phyloP scores from a whole-genome alignment of 441 rosid species.

The Eutrema salsugineum region DNA sequence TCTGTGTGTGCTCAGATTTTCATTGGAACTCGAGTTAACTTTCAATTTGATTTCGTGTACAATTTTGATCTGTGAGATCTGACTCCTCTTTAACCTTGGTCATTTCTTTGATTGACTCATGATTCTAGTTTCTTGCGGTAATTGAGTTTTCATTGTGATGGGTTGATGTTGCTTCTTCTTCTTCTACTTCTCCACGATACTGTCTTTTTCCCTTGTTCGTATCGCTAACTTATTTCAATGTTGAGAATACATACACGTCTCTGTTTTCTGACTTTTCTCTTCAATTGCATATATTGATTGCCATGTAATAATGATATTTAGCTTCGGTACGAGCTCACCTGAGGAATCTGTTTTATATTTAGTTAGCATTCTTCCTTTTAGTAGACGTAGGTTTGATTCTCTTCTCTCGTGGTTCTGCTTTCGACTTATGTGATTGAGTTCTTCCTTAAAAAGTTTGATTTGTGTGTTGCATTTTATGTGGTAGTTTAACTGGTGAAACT shows the following conservation, averaged over 20 bases:
- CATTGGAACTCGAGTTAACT: background rate
- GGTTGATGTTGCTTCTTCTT: slow-evolving; percentile 16
- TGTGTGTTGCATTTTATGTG: background rate
- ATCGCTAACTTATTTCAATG: slow-evolving; percentile 2
- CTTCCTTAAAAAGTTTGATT: background rate
- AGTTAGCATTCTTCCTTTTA: background rate
- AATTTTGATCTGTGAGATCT: background rate
- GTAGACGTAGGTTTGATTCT: background rate
- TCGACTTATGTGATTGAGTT: background rate
- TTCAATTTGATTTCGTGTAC: background rate
- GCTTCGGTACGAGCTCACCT: background rate
- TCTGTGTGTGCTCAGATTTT: background rate
- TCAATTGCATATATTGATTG: background rate
- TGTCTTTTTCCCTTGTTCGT: slow-evolving; percentile 32
- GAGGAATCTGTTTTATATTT: background rate
- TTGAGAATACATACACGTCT: slow-evolving; percentile 17
- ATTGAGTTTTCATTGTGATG: slow-evolving; percentile 8
- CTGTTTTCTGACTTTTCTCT: slow-evolving; percentile 15
- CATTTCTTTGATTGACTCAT: slow-evolving; percentile 1
- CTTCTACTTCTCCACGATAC: slow-evolving; percentile 27
- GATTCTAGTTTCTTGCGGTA: background rate
- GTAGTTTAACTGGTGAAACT: background rate
- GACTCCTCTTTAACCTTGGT: background rate
- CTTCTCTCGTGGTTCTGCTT: background rate
- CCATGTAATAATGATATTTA: background rate